Evolutionary conservation across 2,329 filamentous ascomycete species (phyloP).

Genomic region (Colletotrichum gloeosporioides): DNA sequence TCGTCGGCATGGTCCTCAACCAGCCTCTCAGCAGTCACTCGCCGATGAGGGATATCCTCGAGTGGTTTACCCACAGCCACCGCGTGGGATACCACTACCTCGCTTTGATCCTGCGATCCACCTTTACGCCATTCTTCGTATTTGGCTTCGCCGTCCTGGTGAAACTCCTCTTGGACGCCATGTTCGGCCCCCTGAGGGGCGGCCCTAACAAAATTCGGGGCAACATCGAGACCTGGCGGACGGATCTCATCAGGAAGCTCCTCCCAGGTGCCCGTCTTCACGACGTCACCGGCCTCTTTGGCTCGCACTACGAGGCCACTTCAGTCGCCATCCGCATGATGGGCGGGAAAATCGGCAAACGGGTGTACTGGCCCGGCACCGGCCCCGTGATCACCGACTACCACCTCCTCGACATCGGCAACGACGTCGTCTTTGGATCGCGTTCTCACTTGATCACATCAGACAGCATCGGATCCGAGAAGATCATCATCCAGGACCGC

Average conservation of each 20-base stretch:
- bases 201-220: conserved; percentile 34
- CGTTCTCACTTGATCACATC: conserved; percentile 58
- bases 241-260: conserved; percentile 47
- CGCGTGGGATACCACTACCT: conserved; percentile 57
- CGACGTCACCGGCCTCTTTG: conserved; percentile 55
- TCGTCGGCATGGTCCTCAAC: conserved; percentile 69
- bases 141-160: conserved; percentile 47
- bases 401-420: conserved; percentile 58
- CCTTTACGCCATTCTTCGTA: conserved; percentile 48
- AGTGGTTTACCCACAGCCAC: conserved; percentile 53
- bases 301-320: conserved; percentile 60
- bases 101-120: conserved; percentile 44
- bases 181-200: conserved; percentile 42
- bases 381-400: conserved; percentile 60
- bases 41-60: conserved; percentile 45
- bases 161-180: conserved; percentile 42
- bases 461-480: conserved; percentile 54
- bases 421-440: conserved; percentile 66
- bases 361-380: conserved; percentile 63
- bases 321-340: conserved; percentile 54
- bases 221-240: conserved; percentile 47
- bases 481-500: conserved; percentile 49
- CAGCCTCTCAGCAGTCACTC: conserved; percentile 36
- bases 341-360: conserved; percentile 56
- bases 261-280: conserved; percentile 49